Base-by-base conservation (phyloP, 371 early-diverging fungal species). In the Lichtheimia ramosa region DNA sequence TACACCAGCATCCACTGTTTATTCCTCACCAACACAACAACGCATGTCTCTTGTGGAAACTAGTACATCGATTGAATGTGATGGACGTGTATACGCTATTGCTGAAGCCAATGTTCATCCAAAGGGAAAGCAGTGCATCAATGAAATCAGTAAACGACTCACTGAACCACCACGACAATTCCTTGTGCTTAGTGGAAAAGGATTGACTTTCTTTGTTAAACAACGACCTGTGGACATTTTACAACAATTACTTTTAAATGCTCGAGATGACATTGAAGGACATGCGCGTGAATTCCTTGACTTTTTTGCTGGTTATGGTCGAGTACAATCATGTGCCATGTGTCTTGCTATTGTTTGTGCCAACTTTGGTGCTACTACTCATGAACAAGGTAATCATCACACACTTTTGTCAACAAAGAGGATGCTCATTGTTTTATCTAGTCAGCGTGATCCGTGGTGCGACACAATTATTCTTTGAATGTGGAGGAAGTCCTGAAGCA, bases 31-130 rank as follows among this genome's bases (percentile, higher is more conserved):
- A 39, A 16, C 39, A 12, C 53, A 43, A 39, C 25, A 24, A 18
- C n/a, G n/a, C n/a, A 27, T 39, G 51, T 13, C 60, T 5, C 51
- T 61, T 5, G 51, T 64, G 63, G 57, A 61, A 48, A 66, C 61
- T 3, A 48, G 48, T n/a, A 48, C 59, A n/a, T 27, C 62, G 0
- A 43, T 71, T n/a, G 75, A 68, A n/a, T 53, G 86, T 27, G 88
- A 90, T 28, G 93, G 94, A 25, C 88, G 88, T 58, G 84, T 89
- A 13, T 92, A 89, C 87, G 85, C 83, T n/a, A 88, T 94, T 62
- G 79, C 87, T 1, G 94, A 93, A 66, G 56, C 58, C 8, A 54
- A 56, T 8, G 16, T 55, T n/a, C 49, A 61, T 14, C n/a, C 49
- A 7, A 27, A 40, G 2, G 65, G 60, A 10, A 50, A 61, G 5